These are phyloP conservation scores for Phylloporus scabripes DNA, from an alignment of 768 basidiomycete genomes.

Conservation along the genomic window DNA sequence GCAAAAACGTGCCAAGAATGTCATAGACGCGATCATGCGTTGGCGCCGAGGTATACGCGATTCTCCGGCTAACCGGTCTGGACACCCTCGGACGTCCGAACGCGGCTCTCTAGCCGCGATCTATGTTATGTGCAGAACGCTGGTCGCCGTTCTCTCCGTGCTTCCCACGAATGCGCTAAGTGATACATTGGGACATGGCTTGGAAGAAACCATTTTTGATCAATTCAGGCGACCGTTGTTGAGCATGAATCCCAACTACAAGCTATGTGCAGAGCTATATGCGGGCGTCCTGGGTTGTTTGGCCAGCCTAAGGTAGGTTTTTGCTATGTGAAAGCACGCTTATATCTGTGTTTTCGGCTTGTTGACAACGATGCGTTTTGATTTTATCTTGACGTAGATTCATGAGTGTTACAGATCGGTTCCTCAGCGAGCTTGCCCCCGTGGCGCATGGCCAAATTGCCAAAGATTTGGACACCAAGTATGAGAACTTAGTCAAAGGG, in stretches of 20 bases:
- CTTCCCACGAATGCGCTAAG: slow-evolving; percentile 74
- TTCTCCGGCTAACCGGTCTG: slow-evolving; percentile 36
- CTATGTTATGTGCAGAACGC: slow-evolving; percentile 85
- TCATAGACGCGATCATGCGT: slow-evolving; percentile 80
- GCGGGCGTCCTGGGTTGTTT: slow-evolving; percentile 81
- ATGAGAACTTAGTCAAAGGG: slow-evolving; percentile 80
- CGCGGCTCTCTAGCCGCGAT: slow-evolving; percentile 78
- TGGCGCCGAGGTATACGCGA: slow-evolving; percentile 81
- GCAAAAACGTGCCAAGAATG: slow-evolving; percentile 75
- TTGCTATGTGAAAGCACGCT: not conserved
- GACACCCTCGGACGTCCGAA: slow-evolving; percentile 40
- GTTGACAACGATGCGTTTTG: not conserved
- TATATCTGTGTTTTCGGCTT: not conserved
- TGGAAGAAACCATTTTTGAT: slow-evolving; percentile 89
- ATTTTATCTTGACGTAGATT: slow-evolving; percentile 46
- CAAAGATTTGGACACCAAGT: slow-evolving; percentile 76
- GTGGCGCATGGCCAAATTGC: slow-evolving; percentile 69
- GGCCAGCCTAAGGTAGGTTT: slow-evolving; percentile 67
- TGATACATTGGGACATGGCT: slow-evolving; percentile 66
- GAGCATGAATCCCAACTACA: slow-evolving; percentile 67
- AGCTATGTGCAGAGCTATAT: slow-evolving; percentile 76
- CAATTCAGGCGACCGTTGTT: slow-evolving; percentile 67
- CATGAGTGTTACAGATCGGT: slow-evolving; percentile 88
- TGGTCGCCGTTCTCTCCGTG: slow-evolving; percentile 69
- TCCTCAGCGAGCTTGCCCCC: slow-evolving; percentile 72